Percentiles rank a stretch among this genome's conserved stretches.
Conservation (phyloP, 768 basidiomycete genomes). For the Agaricus subrufescens region DNA sequence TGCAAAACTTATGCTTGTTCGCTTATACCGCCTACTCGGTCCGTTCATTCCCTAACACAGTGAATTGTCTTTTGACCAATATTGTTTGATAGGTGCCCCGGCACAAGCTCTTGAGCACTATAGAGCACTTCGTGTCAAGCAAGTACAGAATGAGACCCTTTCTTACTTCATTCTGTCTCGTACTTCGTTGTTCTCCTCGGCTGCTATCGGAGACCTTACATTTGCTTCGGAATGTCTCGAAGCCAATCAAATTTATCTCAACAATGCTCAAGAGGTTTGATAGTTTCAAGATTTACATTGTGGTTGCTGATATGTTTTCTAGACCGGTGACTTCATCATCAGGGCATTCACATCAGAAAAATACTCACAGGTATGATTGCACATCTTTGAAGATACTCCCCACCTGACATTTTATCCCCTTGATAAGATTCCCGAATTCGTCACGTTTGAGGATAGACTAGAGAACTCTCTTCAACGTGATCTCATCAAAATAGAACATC, state of each 20-base stretch:
- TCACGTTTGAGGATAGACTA: slow-evolving; percentile 72
- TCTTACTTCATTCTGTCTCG: slow-evolving; percentile 80
- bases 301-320: neutral
- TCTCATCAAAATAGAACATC: slow-evolving; percentile 75
- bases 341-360: slow-evolving; percentile 77
- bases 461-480: slow-evolving; percentile 86
- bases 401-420: neutral
- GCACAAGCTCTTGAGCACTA: slow-evolving; percentile 76
- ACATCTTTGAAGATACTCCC: neutral
- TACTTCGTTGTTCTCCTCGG: slow-evolving; percentile 73
- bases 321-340: slow-evolving; percentile 79
- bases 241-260: slow-evolving; percentile 75
- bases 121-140: slow-evolving; percentile 70
- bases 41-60: slow-evolving; percentile 13
- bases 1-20: slow-evolving; percentile 69
- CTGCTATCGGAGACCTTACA: slow-evolving; percentile 72
- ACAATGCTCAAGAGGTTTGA: slow-evolving; percentile 72
- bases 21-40: slow-evolving; percentile 83
- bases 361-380: slow-evolving; percentile 63
- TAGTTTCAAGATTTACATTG: neutral
- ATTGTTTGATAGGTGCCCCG: slow-evolving; percentile 54
- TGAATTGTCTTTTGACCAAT: neutral
- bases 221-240: slow-evolving; percentile 73
- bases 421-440: slow-evolving; percentile 76
- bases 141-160: slow-evolving; percentile 86